Percentiles rank a stretch among this genome's conserved stretches.
Conservation (phyloP, 306 rosid species). For the Senna tora region DNA sequence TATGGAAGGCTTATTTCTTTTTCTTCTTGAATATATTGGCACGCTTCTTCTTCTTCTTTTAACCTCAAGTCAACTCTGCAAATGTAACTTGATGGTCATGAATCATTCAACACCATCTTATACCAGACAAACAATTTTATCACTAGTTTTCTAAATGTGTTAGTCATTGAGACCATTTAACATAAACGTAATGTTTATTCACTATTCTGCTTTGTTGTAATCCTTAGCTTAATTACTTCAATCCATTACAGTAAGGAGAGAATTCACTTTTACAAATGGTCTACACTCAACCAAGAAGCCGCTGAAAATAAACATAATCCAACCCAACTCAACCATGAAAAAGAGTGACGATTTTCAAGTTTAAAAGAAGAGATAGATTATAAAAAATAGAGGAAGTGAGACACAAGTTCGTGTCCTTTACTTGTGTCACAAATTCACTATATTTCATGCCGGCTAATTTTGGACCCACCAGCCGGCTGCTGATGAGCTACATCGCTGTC, state of each 20-base stretch:
- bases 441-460: constrained; percentile 8
- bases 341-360: not conserved
- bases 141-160: not conserved
- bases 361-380: not conserved
- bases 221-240: not conserved
- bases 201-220: constrained; percentile 3
- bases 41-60: no score
- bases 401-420: not conserved
- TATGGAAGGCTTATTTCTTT: no score
- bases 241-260: not conserved
- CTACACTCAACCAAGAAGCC: not conserved
- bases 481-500: not conserved
- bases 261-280: not conserved
- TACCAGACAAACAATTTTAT: not conserved
- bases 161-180: not conserved
- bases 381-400: not conserved
- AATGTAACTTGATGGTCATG: not conserved
- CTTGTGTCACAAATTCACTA: not conserved
- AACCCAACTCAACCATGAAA: not conserved
- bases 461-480: constrained; percentile 11
- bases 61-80: no score
- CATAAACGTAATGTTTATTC: not conserved
- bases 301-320: not conserved
- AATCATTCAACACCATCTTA: not conserved
- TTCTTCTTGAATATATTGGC: no score